These are phyloP conservation scores for Paecilomyces niveus DNA, from an alignment of 2,329 filamentous ascomycete species.

Conservation along the genomic window DNA sequence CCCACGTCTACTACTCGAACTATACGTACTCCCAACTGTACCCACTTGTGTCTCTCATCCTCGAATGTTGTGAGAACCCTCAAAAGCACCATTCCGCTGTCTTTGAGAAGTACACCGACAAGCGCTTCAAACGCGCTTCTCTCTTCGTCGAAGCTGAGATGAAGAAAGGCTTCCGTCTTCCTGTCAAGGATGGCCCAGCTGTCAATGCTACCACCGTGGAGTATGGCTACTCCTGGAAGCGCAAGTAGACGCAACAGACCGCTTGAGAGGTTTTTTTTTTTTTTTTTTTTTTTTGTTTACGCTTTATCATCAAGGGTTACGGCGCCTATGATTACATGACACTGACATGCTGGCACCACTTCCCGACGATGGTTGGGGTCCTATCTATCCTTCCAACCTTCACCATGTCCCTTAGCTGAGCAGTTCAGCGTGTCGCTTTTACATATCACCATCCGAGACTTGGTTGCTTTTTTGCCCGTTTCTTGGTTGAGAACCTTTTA, in stretches of 20 bases:
- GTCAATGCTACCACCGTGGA: slow-evolving; percentile 9
- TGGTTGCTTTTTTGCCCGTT: background rate
- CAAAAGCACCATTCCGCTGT: slow-evolving; percentile 77
- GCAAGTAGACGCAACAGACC: slow-evolving; percentile 6
- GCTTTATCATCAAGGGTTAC: background rate
- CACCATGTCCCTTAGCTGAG: background rate
- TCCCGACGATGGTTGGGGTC: background rate
- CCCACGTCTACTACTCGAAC: slow-evolving; percentile 86
- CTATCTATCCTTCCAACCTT: background rate
- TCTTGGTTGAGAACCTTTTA: background rate
- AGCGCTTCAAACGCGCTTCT: slow-evolving; percentile 78
- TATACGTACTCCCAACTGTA: slow-evolving; percentile 84
- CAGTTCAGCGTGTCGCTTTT: background rate
- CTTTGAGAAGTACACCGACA: slow-evolving; percentile 86
- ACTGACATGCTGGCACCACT: background rate
- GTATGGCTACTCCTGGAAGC: slow-evolving; percentile 12
- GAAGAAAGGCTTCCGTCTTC: slow-evolving; percentile 50
- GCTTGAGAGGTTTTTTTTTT: background rate
- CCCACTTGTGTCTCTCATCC: slow-evolving; percentile 66
- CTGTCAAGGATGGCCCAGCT: slow-evolving; percentile 18
- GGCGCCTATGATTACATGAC: background rate
- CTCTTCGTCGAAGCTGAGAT: slow-evolving; percentile 72
- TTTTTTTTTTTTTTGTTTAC: background rate
- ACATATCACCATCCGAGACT: slow-evolving; percentile 9
- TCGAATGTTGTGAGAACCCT: slow-evolving; percentile 81